Evolutionary conservation across 257 asterid genomes (phyloP), one percentile per base, ranked within the genome.

Genomic region (Fraxinus cuspidata): DNA sequence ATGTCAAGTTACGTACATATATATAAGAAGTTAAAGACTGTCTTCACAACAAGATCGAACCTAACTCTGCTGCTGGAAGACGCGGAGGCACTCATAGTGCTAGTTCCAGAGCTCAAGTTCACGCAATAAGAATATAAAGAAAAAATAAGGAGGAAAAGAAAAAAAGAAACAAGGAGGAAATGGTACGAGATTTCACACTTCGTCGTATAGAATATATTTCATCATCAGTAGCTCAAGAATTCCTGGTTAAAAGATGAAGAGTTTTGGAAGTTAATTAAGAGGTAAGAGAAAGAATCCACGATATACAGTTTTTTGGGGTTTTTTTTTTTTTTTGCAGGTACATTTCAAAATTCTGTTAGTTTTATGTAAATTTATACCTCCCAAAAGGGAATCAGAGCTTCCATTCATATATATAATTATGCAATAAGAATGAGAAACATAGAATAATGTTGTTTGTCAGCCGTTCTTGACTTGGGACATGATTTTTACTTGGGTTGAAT

Each of bases 401-500:
- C n/a, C 68, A 71, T 74, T 40, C 47, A 12, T 27, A 19, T 16
- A n/a, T 37, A 60, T 83, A 79, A 83, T 79, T 84, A 40, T 85
- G 84, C 78, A 64, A 83, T 72, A 71, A 83, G 77, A 81, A 69
- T 69, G 66, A 85, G 87, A 71, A 84, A 78, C 85, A 87, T 28
- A 74, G 67, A 64, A 75, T 78, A 38, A 71, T 69, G 56, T 47
- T 47, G 72, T 15, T 49, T 58, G 53, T 70, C 49, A 68, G 73
- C 72, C 29, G 58, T 34, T 51, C 73, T 64, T 77, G 79, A 63
- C 28, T 2, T 74, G 44, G 32, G 68, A 21, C 31, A 51, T 81
- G 72, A 38, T 47, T 82, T 82, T 80, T 34, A 67, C 80, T 81
- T 84, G 73, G 77, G 79, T 73, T 79, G 84, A 81, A 80, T 75